Evolutionary conservation across 2,329 filamentous ascomycete species (phyloP).

Genomic region (Lachnellula cervina): DNA sequence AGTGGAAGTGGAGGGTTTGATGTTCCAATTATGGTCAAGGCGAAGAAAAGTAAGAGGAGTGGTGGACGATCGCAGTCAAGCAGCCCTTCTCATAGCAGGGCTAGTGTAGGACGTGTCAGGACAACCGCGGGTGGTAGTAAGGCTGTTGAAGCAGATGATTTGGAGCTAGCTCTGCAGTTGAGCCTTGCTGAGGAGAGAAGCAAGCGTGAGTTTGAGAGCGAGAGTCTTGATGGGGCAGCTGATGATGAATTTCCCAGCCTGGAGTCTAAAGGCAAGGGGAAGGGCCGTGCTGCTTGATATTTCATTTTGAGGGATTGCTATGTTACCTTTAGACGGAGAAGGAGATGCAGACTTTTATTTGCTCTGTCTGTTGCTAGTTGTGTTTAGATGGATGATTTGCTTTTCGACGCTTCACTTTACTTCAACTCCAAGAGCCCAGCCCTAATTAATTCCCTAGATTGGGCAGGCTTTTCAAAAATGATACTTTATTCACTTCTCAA

Average conservation of each 20-base stretch:
- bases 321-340: too few species aligned
- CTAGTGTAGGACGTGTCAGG: slow-evolving; percentile 15
- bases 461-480: too few species aligned
- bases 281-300: slow-evolving; percentile 21
- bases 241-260: slow-evolving; percentile 38
- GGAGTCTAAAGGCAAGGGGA: slow-evolving; percentile 39
- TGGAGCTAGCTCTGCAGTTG: slow-evolving; percentile 55
- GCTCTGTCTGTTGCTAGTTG: too few species aligned
- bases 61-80: slow-evolving; percentile 32
- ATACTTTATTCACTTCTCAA: too few species aligned
- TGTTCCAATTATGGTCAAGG: slow-evolving; percentile 46
- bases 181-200: slow-evolving; percentile 53
- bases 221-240: slow-evolving; percentile 11
- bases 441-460: too few species aligned
- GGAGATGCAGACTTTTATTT: too few species aligned
- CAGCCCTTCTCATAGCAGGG: slow-evolving; percentile 34
- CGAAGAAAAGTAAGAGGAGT: slow-evolving; percentile 35
- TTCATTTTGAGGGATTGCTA: not conserved
- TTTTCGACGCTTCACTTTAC: too few species aligned
- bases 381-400: too few species aligned
- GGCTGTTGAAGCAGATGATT: slow-evolving; percentile 42
- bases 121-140: slow-evolving; percentile 4
- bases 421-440: too few species aligned
- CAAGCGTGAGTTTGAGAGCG: slow-evolving; percentile 25
- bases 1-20: slow-evolving; percentile 47